Evolutionary conservation across 2,329 filamentous ascomycete genomes (phyloP).

Genomic region (Fusarium decemcellulare): DNA sequence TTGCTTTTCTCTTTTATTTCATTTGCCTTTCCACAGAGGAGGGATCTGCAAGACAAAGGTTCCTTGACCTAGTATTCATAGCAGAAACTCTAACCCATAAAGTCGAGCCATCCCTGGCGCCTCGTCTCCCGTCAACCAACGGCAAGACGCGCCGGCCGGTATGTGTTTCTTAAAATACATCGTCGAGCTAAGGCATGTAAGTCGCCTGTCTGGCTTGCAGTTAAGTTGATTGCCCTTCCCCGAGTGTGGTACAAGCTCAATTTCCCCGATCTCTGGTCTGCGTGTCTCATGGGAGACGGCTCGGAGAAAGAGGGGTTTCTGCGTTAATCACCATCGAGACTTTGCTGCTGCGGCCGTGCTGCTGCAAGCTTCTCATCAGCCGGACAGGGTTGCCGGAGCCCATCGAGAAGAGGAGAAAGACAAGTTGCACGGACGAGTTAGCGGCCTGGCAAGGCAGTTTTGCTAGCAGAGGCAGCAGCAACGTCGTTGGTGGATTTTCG

Average conservation of each 20-base stretch:
- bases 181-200: slow-evolving; percentile 22
- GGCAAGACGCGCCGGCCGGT: slow-evolving; percentile 12
- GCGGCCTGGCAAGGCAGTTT: slow-evolving; percentile 22
- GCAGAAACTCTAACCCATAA: slow-evolving; percentile 36
- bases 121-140: slow-evolving; percentile 14
- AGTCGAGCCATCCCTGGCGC: slow-evolving; percentile 22
- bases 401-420: not conserved
- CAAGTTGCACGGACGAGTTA: slow-evolving; percentile 1
- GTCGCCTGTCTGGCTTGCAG: slow-evolving; percentile 12
- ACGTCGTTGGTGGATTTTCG: not conserved
- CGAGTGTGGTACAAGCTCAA: not conserved
- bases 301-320: slow-evolving; percentile 1
- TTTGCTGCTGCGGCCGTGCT: slow-evolving; percentile 13
- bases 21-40: slow-evolving; percentile 5
- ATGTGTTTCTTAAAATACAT: slow-evolving; percentile 36
- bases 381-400: slow-evolving; percentile 14
- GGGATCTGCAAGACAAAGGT: slow-evolving; percentile 34
- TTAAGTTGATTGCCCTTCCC: not conserved
- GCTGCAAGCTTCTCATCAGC: slow-evolving; percentile 7
- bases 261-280: not conserved
- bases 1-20: slow-evolving; percentile 5
- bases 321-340: slow-evolving; percentile 18
- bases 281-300: not conserved
- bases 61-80: slow-evolving; percentile 23
- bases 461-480: not conserved